These are phyloP conservation scores for Penstemon eatonii DNA, from an alignment of 257 asterid species.

Conservation along the genomic window DNA sequence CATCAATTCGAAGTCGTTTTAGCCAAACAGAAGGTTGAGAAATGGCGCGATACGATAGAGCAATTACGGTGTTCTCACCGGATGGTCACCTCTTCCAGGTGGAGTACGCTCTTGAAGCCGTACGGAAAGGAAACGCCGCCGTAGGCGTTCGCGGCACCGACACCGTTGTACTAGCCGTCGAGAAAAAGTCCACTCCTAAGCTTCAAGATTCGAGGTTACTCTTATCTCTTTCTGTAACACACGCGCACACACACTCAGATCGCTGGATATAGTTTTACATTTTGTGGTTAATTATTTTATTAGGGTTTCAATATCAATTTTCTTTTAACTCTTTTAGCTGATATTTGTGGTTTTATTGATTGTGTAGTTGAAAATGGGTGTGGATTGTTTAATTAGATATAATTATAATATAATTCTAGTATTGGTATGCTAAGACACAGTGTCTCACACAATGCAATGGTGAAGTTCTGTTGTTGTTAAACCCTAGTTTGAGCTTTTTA, in stretches of 20 bases:
- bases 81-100: constrained; percentile 72
- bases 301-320: background rate
- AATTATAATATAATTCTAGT: background rate
- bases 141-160: constrained; percentile 68
- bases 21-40: too few species aligned
- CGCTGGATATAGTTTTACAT: background rate
- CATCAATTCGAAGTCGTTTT: background rate
- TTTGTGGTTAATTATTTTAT: background rate
- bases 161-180: constrained; percentile 60
- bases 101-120: constrained; percentile 70
- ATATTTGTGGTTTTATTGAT: background rate
- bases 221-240: background rate
- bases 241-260: background rate
- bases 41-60: constrained; percentile 71
- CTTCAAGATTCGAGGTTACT: constrained; percentile 62
- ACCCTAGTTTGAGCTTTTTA: constrained; percentile 10
- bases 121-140: constrained; percentile 68
- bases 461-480: background rate
- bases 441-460: too few species aligned
- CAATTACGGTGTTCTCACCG: constrained; percentile 72
- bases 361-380: background rate
- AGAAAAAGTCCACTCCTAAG: constrained; percentile 66
- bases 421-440: background rate
- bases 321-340: background rate
- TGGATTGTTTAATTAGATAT: too few species aligned